Percentiles rank a stretch among this genome's conserved stretches.
Evolutionary conservation across 805 yeast species (phyloP).

Genomic region (Kodamaea fukazawae): DNA sequence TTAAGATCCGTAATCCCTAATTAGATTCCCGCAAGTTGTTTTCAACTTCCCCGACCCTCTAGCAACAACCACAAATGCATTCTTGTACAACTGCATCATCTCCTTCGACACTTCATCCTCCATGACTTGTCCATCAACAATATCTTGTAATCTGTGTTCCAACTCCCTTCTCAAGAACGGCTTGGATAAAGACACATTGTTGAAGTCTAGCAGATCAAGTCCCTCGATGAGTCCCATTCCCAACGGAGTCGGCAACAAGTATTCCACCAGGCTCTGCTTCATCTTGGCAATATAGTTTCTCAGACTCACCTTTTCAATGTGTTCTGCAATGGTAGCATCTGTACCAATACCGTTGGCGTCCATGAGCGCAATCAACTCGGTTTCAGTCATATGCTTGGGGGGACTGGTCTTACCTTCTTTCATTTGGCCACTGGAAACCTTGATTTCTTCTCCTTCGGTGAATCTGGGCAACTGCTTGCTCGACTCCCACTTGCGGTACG

Average conservation of each 20-base stretch:
- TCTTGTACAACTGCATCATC: constrained; percentile 55
- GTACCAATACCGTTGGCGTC: constrained; percentile 98
- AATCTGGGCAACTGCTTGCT: constrained; percentile 64
- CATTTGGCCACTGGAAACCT: constrained; percentile 55
- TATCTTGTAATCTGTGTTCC: constrained; percentile 63
- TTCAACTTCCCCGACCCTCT: constrained; percentile 7
- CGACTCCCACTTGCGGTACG: constrained; percentile 77
- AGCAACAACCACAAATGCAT: constrained; percentile 43
- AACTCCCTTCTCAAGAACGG: constrained; percentile 81
- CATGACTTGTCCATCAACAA: constrained; percentile 61
- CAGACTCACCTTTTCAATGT: constrained; percentile 72
- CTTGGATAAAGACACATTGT: constrained; percentile 71
- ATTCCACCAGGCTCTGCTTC: constrained; percentile 35
- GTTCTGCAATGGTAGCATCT: constrained; percentile 98
- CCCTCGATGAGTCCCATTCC: constrained; percentile 90
- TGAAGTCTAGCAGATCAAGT: constrained; percentile 74
- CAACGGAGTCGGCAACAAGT: constrained; percentile 71
- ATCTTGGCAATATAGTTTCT: constrained; percentile 64
- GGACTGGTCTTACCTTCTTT: constrained; percentile 76
- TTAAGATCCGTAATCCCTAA: constrained; percentile 5
- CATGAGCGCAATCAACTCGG: constrained; percentile 90
- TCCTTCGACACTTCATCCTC: constrained; percentile 55
- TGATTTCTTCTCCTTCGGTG: constrained; percentile 52
- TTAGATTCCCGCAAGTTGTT: constrained; percentile 6
- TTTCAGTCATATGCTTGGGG: constrained; percentile 83